phyloP scores from a whole-genome alignment of 129 eudicot genomes.

The Cynara cardunculus region DNA sequence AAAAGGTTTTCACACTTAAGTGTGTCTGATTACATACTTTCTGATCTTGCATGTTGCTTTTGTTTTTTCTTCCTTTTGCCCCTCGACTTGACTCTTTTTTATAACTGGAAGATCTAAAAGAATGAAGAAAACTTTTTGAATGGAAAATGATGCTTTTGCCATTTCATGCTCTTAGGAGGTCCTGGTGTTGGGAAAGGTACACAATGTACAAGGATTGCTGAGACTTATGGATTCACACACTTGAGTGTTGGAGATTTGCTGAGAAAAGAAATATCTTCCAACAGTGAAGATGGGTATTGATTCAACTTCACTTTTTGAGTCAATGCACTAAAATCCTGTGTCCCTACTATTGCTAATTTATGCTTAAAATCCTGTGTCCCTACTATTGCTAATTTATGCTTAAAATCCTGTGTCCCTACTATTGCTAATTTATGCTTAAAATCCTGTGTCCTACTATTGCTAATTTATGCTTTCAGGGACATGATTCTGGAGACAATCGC shows the following conservation, averaged over 20 bases:
- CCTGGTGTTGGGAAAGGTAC: conserved; percentile 99
- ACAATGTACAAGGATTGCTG: conserved; percentile 71
- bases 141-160: conserved; percentile 11
- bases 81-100: neutral
- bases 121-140: neutral
- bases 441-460: conserved; percentile 13
- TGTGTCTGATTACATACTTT: neutral
- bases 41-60: neutral
- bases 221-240: conserved; percentile 79
- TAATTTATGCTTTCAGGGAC: conserved; percentile 39
- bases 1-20: neutral
- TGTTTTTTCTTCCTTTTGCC: neutral
- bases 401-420: conserved; percentile 6
- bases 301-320: neutral
- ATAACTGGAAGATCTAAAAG: neutral
- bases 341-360: conserved; percentile 12
- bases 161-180: conserved; percentile 56
- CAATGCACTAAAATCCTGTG: neutral
- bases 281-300: conserved; percentile 69
- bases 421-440: conserved; percentile 5
- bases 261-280: conserved; percentile 69
- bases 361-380: neutral
- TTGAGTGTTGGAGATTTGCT: conserved; percentile 87
- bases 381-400: conserved; percentile 18
- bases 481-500: conserved; percentile 74